These are phyloP conservation scores for Rhodotorula sp. DNA, from an alignment of 1,284 basidiomycete genomes.

Conservation along the genomic window DNA sequence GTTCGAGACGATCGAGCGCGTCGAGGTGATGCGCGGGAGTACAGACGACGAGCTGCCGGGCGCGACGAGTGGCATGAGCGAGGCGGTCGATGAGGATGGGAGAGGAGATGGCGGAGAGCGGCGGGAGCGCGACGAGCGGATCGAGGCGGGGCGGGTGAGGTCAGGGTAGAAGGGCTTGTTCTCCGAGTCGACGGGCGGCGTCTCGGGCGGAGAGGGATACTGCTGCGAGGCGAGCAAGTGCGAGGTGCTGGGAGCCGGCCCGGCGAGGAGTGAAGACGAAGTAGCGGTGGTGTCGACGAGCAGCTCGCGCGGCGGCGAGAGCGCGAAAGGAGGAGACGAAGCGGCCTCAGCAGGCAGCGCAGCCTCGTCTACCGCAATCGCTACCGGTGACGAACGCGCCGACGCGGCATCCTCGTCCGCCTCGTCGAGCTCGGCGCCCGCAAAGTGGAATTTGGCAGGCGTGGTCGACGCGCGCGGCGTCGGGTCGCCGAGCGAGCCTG, in stretches of 20 bases:
- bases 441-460: conserved; percentile 28
- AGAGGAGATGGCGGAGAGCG: not conserved
- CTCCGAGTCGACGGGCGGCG: conserved; percentile 14
- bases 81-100: not conserved
- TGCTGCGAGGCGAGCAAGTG: not conserved
- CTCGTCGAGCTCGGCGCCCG: not conserved
- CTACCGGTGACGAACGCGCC: not conserved
- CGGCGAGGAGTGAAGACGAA: not conserved
- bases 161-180: not conserved
- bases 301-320: not conserved
- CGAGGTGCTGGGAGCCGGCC: not conserved
- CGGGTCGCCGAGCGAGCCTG: not conserved
- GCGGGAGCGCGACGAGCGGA: not conserved
- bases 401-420: not conserved
- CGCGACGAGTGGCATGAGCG: not conserved
- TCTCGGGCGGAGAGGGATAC: conserved; percentile 36
- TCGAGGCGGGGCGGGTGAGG: not conserved
- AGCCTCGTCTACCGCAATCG: not conserved
- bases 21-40: not conserved
- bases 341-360: not conserved
- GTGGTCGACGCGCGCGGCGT: not conserved
- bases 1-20: conserved; percentile 7
- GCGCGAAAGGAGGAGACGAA: not conserved
- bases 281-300: not conserved
- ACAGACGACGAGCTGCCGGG: not conserved